A percentile compares a stretch with the other conserved stretches of the same genome.
These are phyloP conservation scores for Didymella lethalis DNA, from an alignment of 2,329 filamentous ascomycete genomes.

Conservation along the genomic window DNA sequence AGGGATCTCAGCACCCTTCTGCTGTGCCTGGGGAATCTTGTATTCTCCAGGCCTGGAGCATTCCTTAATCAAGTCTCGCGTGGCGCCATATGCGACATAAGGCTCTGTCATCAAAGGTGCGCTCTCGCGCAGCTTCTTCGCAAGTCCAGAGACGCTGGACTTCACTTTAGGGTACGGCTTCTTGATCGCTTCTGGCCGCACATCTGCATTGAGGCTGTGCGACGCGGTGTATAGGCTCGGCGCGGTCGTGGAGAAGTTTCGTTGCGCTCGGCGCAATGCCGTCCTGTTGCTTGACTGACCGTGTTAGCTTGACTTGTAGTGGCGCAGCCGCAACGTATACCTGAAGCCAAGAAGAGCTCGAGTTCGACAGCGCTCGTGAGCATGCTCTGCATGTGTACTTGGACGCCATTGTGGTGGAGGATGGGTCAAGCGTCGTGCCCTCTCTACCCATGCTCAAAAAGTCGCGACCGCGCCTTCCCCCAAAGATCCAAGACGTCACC, in stretches of 20 bases:
- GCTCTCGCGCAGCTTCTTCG: slow-evolving; percentile 42
- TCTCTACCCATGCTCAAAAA: slow-evolving; percentile 29
- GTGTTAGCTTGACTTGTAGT: slow-evolving; percentile 25
- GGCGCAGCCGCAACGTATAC: slow-evolving; percentile 23
- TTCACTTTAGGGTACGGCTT: slow-evolving; percentile 25
- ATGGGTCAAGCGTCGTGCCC: not conserved
- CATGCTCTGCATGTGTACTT: slow-evolving; percentile 50
- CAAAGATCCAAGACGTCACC: slow-evolving; percentile 46
- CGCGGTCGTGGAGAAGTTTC: slow-evolving; percentile 37
- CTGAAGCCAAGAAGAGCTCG: slow-evolving; percentile 28
- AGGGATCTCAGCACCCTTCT: slow-evolving; percentile 71
- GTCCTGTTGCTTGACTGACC: slow-evolving; percentile 33
- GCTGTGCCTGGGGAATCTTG: slow-evolving; percentile 71
- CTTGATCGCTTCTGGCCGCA: slow-evolving; percentile 30
- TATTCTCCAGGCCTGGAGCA: slow-evolving; percentile 80
- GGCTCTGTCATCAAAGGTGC: slow-evolving; percentile 59
- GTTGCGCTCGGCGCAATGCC: slow-evolving; percentile 28
- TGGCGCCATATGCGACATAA: slow-evolving; percentile 82
- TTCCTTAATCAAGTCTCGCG: slow-evolving; percentile 78
- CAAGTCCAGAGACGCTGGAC: slow-evolving; percentile 34
- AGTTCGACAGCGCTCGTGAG: slow-evolving; percentile 36
- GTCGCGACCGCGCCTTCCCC: slow-evolving; percentile 38
- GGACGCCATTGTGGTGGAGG: slow-evolving; percentile 44
- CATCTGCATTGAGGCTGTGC: slow-evolving; percentile 27
- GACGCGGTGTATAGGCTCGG: slow-evolving; percentile 37